Base-by-base conservation (phyloP, 192 early-diverging fungal genomes). In the Phlyctochytrium arcticum region DNA sequence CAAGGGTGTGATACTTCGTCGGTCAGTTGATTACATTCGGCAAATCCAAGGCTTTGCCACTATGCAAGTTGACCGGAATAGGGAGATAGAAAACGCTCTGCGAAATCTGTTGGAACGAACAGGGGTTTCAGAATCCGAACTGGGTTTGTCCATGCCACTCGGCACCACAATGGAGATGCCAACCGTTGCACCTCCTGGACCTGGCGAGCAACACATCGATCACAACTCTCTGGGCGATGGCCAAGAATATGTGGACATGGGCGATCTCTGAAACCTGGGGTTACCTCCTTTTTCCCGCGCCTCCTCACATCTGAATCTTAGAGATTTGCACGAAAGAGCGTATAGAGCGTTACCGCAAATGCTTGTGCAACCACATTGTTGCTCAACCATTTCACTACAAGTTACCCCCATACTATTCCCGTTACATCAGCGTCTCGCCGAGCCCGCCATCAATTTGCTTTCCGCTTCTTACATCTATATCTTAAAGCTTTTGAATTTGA, bases 1-100 rank as follows among this genome's bases (percentile, higher is more conserved):
- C 82, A 95, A 97, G 79, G 96, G 96, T 33, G 80, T 87, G n/a
- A 97, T 98, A 39, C 79, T 98, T 37, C 87, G 89, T 53, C 88
- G 92, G 65, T 89, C 89, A 7, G 96, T 98, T 24, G 95, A 98
- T 34, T 93, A 96, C 65, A 93, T 98, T 62, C 81, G 85, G 29
- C 87, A 90, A 57, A 74, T 95, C 60, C 80, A 93, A 64, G 74
- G 81, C 42, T 70, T 84, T 55, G 80, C 89, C 9, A 79, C 80
- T 50, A 76, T 77, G 37, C 87, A 89, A 71, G 73, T 68, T 34
- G 81, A 76, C 30, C 85, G 89, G 17, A 74, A 86, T 62, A 78
- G 79, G 54, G 89, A 93, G 71, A 79, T 95, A 3, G 93, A 94
- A 67, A 67, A 78, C 2, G 78, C 72, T 19, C 64, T 85, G 54